Evolutionary conservation across 768 basidiomycete species (phyloP), one percentile per base, ranked within the genome.

Genomic region (Rhodotorula taiwanensis): DNA sequence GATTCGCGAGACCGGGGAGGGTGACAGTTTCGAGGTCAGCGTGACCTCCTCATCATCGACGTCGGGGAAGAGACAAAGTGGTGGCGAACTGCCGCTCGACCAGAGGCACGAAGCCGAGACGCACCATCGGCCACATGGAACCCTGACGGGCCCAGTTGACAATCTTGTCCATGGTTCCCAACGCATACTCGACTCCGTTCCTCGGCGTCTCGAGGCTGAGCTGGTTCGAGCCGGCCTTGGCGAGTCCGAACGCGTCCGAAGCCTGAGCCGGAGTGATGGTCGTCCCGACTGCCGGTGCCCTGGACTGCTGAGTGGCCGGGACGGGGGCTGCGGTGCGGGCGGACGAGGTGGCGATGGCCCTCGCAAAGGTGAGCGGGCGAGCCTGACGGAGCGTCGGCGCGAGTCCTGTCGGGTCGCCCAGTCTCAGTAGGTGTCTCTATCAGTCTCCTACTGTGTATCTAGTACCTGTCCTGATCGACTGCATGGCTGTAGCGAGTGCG

Each of bases 101-200:
- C n/a, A n/a, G n/a, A n/a, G n/a, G n/a, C n/a, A n/a, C n/a, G n/a
- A n/a, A 47, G n/a, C 48, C 27, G 44, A 3, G 20, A 52, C 90
- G 76, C 88, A 93, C 53, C 93, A 98, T 97, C 15, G 95, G 95
- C 95, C 95, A 98, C 85, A 97, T 94, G 44, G 91, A 94, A 62
- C 94, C 86, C 78, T 98, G 94, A 57, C 93, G 80, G 14, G 87
- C 94, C 95, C 95, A 98, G 76, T 97, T 98, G 72, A 86, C 86
- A 23, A 98, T 81, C 78, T 98, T 98, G 80, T 99, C 95, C 58
- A 95, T 78, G 0, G 92, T 94, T 1, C 93, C 90, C 53, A 98
- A 80, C 2, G 97, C 93, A 81, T 97, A 98, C 78, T 99, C 95
- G 91, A 88, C 90, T 76, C 83, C 87, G 78, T 98, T 98, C 75